Percentiles rank a stretch among this genome's conserved stretches.
phyloP scores from a whole-genome alignment of 2,329 filamentous ascomycete species.

The Elsinoe ampelina region DNA sequence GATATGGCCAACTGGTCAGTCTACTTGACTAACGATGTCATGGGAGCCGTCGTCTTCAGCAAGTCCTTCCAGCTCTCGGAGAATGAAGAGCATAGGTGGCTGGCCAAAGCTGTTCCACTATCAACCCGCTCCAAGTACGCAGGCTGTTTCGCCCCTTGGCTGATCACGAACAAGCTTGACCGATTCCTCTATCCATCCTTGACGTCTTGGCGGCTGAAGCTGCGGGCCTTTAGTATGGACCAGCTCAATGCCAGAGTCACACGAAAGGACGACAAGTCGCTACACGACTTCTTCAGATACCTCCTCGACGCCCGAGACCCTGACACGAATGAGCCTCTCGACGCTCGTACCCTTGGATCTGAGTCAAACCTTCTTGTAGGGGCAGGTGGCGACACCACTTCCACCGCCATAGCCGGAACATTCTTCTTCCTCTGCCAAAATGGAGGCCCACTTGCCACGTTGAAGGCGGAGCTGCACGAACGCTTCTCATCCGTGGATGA shows the following conservation, averaged over 20 bases:
- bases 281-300: not conserved
- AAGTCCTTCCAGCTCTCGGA: not conserved
- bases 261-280: not conserved
- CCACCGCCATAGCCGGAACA: not conserved
- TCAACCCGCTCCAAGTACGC: not conserved
- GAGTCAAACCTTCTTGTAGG: not conserved
- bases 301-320: not conserved
- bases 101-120: not conserved
- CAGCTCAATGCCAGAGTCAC: not conserved
- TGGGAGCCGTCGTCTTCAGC: not conserved
- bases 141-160: not conserved
- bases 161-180: not conserved
- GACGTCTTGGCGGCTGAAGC: not conserved
- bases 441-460: not conserved
- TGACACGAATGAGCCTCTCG: not conserved
- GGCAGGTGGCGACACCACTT: conserved; percentile 1
- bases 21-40: not conserved
- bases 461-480: not conserved
- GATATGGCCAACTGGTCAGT: conserved; percentile 6
- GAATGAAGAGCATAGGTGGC: not conserved
- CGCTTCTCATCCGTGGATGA: not conserved
- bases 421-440: conserved; percentile 1
- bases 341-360: not conserved
- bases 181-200: not conserved
- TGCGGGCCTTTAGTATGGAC: not conserved